Conservation (phyloP, 768 basidiomycete genomes). For the Cyclocybe cylindracea region DNA sequence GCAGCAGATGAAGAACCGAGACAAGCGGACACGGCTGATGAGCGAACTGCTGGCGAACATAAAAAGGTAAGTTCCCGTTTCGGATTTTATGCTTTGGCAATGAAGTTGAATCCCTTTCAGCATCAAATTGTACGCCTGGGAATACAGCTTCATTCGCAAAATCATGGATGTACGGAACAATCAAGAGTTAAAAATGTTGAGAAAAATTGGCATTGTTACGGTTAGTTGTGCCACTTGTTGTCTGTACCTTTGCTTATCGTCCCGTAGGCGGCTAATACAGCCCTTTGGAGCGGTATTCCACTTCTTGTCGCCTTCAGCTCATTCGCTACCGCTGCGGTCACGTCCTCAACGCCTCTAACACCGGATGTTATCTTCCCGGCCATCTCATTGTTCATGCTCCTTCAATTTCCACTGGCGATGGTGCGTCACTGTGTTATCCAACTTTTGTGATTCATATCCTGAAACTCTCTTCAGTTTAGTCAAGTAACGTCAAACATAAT, state of each 20-base stretch:
- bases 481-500: slow-evolving; percentile 81
- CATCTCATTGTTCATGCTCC: slow-evolving; percentile 85
- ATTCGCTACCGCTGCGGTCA: slow-evolving; percentile 69
- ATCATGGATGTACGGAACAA: slow-evolving; percentile 82
- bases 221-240: slow-evolving; percentile 34
- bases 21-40: slow-evolving; percentile 84
- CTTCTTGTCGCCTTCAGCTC: slow-evolving; percentile 82
- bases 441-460: neutral
- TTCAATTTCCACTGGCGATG: slow-evolving; percentile 87
- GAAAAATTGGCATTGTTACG: slow-evolving; percentile 76
- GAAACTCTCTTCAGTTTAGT: slow-evolving; percentile 47
- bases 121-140: slow-evolving; percentile 95
- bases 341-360: slow-evolving; percentile 71
- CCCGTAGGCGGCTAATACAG: slow-evolving; percentile 53
- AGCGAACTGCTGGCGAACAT: slow-evolving; percentile 93
- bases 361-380: slow-evolving; percentile 95
- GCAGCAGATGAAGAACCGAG: slow-evolving; percentile 92
- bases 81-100: too few relatives aligned
- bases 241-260: neutral
- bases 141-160: slow-evolving; percentile 82
- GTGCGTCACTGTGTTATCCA: slow-evolving; percentile 34
- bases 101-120: slow-evolving; percentile 33
- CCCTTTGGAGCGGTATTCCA: slow-evolving; percentile 72
- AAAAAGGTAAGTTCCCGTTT: slow-evolving; percentile 52
- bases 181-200: slow-evolving; percentile 78